Evolutionary conservation across 305 asterid genomes (phyloP), one percentile per base, ranked within the genome.

Genomic region (Nicotiana rustica): DNA sequence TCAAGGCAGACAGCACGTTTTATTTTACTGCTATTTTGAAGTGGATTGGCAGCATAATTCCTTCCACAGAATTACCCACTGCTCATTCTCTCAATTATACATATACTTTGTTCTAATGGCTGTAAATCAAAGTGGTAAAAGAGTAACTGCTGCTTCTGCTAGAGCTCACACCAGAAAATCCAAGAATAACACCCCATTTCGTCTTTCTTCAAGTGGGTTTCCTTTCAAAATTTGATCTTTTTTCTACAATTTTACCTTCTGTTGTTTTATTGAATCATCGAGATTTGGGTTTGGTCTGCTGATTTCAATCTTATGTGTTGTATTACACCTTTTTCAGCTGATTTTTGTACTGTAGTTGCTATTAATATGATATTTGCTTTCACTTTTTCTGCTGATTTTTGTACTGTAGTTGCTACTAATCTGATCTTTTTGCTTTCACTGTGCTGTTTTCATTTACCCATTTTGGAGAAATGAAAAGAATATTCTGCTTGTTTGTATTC

Each of bases 111-210:
- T 7, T n/a, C 41, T 1, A 15, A 15, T 76, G 61, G 17, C 17
- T 8, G 10, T 55, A 13, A 55, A 76, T 76, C 47, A 76, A 25
- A 76, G 52, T 29, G 31, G 49, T 29, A 86, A 80, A 81, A 88
- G 80, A 77, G 73, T 87, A 81, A 88, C 89, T 25, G 91, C 90
- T 83, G 85, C 91, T 2, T 87, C 93, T 80, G 88, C 90, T 69
- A 81, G 91, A 80, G 80, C 85, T 85, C 86, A 86, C 84, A 88
- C 88, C 18, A 84, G 90, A 84, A 86, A 85, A 71, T 62, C 86
- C 86, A 82, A 79, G 18, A 81, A 52, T 52, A 59, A 36, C 21
- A 67, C 77, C 67, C 78, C 83, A 44, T 78, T 75, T 73, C 61
- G 12, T 65, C 78, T 83, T 9, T 69, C 88, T 69, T 82, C 90